Percentiles rank a stretch among this genome's conserved stretches.
phyloP scores from a whole-genome alignment of 2,329 filamentous ascomycete species.

The Penicillium janthinellum region DNA sequence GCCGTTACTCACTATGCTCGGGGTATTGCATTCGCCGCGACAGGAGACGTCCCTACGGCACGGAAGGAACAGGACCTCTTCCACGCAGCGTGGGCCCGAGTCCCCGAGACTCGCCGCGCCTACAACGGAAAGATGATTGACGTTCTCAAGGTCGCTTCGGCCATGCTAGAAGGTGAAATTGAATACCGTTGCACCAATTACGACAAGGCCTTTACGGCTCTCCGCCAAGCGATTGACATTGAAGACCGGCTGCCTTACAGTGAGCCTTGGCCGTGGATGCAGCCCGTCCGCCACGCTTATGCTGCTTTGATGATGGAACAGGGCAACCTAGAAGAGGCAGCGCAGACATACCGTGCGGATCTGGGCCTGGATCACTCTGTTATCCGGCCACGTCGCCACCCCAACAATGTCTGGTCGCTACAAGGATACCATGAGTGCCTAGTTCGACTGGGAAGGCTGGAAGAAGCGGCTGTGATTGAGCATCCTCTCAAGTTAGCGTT shows the following conservation, averaged over 20 bases:
- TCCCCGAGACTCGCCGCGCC: constrained; percentile 62
- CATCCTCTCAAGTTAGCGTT: constrained; percentile 53
- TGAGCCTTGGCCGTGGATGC: constrained; percentile 79
- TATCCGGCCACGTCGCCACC: constrained; percentile 65
- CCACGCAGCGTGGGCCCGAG: constrained; percentile 49
- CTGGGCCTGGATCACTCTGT: constrained; percentile 60
- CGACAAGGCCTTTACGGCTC: constrained; percentile 58
- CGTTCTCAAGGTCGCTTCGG: constrained; percentile 62
- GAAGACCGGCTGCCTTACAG: constrained; percentile 68
- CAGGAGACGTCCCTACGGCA: constrained; percentile 56
- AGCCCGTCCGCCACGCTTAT: constrained; percentile 69
- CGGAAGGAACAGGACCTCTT: constrained; percentile 56
- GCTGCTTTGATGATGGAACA: constrained; percentile 69
- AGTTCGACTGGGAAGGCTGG: constrained; percentile 50
- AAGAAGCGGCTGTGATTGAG: constrained; percentile 50
- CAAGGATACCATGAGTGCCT: constrained; percentile 73
- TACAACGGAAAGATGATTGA: constrained; percentile 68
- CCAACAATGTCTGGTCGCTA: constrained; percentile 72
- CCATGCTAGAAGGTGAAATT: constrained; percentile 72
- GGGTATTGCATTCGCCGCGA: constrained; percentile 65
- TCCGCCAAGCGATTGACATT: constrained; percentile 58
- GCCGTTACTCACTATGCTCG: constrained; percentile 58
- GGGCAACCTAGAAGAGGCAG: constrained; percentile 56
- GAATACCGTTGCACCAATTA: constrained; percentile 65
- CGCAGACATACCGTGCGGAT: constrained; percentile 60